phyloP scores from a whole-genome alignment of 129 eudicot species.

The Centrapalus pauciflorus region DNA sequence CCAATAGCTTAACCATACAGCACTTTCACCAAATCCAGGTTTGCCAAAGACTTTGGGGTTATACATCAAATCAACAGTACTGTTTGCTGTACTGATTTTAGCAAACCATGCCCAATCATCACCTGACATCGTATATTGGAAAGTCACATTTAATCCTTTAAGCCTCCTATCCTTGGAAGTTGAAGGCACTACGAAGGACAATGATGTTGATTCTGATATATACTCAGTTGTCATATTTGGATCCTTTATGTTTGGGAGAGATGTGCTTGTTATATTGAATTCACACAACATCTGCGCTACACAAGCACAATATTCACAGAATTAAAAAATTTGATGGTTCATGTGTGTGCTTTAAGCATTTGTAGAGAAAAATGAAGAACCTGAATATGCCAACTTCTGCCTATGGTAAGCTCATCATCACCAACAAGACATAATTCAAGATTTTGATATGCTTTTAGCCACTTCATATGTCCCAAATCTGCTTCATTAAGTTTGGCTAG shows the following conservation, averaged over 20 bases:
- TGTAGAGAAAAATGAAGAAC: not conserved
- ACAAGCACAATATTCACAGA: not conserved
- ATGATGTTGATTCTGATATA: not conserved
- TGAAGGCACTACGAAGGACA: not conserved
- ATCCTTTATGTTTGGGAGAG: not conserved
- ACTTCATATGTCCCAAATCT: constrained; percentile 10
- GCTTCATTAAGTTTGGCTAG: not conserved
- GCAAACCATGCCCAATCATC: constrained; percentile 10
- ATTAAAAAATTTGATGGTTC: too few relatives aligned
- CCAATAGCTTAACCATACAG: constrained; percentile 1
- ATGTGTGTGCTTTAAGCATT: not conserved
- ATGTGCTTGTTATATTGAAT: constrained; percentile 9
- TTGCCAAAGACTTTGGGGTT: constrained; percentile 12
- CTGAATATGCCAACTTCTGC: not conserved
- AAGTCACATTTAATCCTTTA: constrained; percentile 1
- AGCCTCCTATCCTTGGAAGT: not conserved
- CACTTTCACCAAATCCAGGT: not conserved
- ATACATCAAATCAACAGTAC: constrained; percentile 11
- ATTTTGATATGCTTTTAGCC: constrained; percentile 4
- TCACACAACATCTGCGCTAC: not conserved
- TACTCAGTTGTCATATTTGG: not conserved
- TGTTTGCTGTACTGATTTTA: not conserved
- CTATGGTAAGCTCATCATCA: not conserved
- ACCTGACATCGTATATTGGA: not conserved
- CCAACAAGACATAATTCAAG: not conserved